Evolutionary conservation across 2,329 filamentous ascomycete genomes (phyloP).

Genomic region (Epichloe hybrida): DNA sequence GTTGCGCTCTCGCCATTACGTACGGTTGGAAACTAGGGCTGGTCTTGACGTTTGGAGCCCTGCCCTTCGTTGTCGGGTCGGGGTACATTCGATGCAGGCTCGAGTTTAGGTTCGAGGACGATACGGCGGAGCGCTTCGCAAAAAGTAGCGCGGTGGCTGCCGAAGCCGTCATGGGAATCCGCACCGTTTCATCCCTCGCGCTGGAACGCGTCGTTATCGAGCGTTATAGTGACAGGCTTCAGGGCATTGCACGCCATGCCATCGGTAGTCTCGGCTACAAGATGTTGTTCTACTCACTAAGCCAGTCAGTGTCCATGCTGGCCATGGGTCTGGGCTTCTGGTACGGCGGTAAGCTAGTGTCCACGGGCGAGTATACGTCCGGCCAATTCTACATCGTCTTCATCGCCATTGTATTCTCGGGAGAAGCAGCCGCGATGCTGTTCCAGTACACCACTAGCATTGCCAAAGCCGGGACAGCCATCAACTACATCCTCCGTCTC

Average conservation of each 20-base stretch:
- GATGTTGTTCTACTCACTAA: constrained; percentile 28
- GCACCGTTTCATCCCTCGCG: constrained; percentile 35
- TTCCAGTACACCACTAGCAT: constrained; percentile 37
- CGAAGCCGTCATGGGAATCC: constrained; percentile 34
- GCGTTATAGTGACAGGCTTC: constrained; percentile 19
- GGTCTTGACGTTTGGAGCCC: constrained; percentile 29
- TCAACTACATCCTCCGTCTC: constrained; percentile 34
- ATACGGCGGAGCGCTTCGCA: constrained; percentile 28
- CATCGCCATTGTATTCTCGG: constrained; percentile 33
- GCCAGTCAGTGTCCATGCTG: constrained; percentile 25
- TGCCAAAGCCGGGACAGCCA: constrained; percentile 32
- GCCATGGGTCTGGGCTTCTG: constrained; percentile 27
- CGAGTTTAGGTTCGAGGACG: constrained; percentile 31
- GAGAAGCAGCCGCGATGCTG: constrained; percentile 26
- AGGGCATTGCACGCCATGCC: constrained; percentile 18
- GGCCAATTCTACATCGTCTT: constrained; percentile 37
- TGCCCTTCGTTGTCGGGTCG: constrained; percentile 30
- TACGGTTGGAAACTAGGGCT: constrained; percentile 38
- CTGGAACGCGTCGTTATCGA: constrained; percentile 30
- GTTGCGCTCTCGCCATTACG: constrained; percentile 30
- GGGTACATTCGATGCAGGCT: constrained; percentile 36
- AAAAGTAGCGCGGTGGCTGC: constrained; percentile 34
- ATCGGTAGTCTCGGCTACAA: constrained; percentile 21
- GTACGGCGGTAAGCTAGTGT: constrained; percentile 28
- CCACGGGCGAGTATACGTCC: constrained; percentile 31